A percentile compares a stretch with the other conserved stretches of the same genome.
phyloP scores from a whole-genome alignment of 768 basidiomycete species.

The Trametes cinnabarina region DNA sequence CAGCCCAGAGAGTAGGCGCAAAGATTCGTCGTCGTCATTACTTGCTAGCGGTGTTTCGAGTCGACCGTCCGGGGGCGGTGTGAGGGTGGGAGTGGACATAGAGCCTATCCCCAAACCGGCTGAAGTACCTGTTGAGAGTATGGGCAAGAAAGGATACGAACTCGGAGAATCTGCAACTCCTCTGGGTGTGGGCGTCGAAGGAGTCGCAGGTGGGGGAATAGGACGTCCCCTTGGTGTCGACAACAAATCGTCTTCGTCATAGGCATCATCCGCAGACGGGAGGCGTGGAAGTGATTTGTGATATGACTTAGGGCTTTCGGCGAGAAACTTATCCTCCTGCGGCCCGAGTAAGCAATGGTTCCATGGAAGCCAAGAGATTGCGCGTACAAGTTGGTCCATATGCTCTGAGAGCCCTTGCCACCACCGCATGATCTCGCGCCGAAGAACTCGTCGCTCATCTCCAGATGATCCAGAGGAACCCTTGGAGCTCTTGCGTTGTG shows the following conservation, averaged over 20 bases:
- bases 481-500: slow-evolving; percentile 4
- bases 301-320: slow-evolving; percentile 19
- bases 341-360: not conserved
- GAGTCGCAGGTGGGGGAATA: slow-evolving; percentile 22
- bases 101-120: not conserved
- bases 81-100: not conserved
- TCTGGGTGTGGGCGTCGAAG: slow-evolving; percentile 15
- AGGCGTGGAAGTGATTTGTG: slow-evolving; percentile 58
- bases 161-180: not conserved
- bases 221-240: slow-evolving; percentile 25
- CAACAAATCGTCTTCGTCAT: slow-evolving; percentile 29
- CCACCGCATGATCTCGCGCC: slow-evolving; percentile 62
- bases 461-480: slow-evolving; percentile 6
- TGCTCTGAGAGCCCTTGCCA: slow-evolving; percentile 64
- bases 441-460: slow-evolving; percentile 47
- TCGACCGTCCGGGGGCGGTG: not conserved
- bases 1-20: slow-evolving; percentile 45
- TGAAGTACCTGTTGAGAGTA: not conserved
- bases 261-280: slow-evolving; percentile 55
- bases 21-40: slow-evolving; percentile 27
- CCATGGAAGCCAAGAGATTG: not conserved
- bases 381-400: slow-evolving; percentile 53
- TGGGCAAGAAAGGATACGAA: slow-evolving; percentile 9
- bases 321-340: slow-evolving; percentile 45
- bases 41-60: not conserved